Percentiles rank a stretch among this genome's conserved stretches.
These are phyloP conservation scores for Cinnamomum micranthum DNA, from an alignment of 164 flowering plant species.

Conservation along the genomic window DNA sequence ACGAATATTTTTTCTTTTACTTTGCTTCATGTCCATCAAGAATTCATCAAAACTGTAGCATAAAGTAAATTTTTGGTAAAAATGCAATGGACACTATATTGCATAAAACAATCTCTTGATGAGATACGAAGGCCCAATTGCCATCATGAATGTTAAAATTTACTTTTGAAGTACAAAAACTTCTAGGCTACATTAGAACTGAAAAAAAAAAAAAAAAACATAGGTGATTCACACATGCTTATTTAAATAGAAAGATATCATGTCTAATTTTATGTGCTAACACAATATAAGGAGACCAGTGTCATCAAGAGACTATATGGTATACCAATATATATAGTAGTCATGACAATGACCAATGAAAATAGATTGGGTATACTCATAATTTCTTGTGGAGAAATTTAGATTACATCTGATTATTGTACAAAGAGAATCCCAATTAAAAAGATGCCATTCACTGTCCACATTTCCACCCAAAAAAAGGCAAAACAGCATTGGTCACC, in stretches of 20 bases:
- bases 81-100: background rate
- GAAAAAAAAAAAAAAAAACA: too few relatives aligned
- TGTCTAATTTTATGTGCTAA: background rate
- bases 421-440: background rate
- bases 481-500: background rate
- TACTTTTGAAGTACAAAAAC: too few relatives aligned
- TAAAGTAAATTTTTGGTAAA: background rate
- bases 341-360: too few relatives aligned
- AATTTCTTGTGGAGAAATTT: background rate
- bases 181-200: too few relatives aligned
- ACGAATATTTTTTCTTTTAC: constrained; percentile 86
- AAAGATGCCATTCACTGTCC: background rate
- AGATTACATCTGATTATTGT: too few relatives aligned
- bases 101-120: background rate
- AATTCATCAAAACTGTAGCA: constrained; percentile 84
- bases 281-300: background rate
- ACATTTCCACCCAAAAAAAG: background rate
- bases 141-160: background rate
- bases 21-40: constrained; percentile 94
- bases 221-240: background rate
- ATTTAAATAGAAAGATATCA: background rate
- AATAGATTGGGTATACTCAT: background rate
- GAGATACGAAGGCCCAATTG: background rate
- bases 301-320: background rate
- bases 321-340: too few relatives aligned